phyloP scores from a whole-genome alignment of 208 protist genomes.

The Crithidia mellificae region DNA sequence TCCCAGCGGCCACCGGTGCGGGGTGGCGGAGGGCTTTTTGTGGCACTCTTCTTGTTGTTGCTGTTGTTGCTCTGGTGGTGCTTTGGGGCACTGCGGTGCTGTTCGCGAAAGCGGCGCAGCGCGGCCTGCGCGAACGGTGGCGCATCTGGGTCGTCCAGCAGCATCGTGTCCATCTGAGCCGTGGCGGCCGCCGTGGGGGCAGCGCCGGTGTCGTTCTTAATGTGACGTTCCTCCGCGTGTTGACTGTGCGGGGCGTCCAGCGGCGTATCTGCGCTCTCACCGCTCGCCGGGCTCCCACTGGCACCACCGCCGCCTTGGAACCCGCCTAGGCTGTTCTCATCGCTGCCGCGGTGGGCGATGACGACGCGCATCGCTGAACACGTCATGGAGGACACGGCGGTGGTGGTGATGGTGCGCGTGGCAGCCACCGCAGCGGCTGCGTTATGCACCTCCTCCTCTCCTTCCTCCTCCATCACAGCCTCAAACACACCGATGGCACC shows the following conservation, averaged over 20 bases:
- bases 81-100: background rate
- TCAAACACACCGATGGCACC: too few species aligned
- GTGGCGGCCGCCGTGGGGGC: background rate
- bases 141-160: conserved; percentile 31
- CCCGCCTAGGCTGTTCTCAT: background rate
- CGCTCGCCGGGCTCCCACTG: too few species aligned
- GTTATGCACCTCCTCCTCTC: background rate
- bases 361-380: conserved; percentile 1
- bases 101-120: conserved; percentile 5
- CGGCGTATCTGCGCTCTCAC: too few species aligned
- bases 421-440: background rate
- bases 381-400: conserved; percentile 12
- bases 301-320: too few species aligned
- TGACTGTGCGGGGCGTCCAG: too few species aligned
- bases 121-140: conserved; percentile 27
- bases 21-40: too few species aligned
- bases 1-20: background rate
- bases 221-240: too few species aligned
- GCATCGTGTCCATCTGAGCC: conserved; percentile 11
- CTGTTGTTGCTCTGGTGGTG: background rate
- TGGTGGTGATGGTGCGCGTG: conserved; percentile 13
- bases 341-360: background rate
- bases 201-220: too few species aligned
- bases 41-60: background rate
- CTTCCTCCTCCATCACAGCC: background rate